Percentiles rank a stretch among this genome's conserved stretches.
These are phyloP conservation scores for Epichloe sp. DNA, from an alignment of 2,329 filamentous ascomycete genomes.

Conservation along the genomic window DNA sequence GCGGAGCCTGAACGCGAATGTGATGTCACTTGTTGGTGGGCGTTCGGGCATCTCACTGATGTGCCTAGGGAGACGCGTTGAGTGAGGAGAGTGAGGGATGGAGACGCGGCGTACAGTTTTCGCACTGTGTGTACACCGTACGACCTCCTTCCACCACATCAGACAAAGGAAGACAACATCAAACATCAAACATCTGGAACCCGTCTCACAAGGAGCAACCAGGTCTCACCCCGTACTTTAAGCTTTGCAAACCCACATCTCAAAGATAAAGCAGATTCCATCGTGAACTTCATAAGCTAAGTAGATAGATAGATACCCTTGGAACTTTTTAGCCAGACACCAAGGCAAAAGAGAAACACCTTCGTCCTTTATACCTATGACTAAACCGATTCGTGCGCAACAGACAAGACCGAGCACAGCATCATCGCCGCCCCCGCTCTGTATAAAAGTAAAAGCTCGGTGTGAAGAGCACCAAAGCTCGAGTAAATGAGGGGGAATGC, in stretches of 20 bases:
- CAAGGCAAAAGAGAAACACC: not conserved
- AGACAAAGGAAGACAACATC: no score
- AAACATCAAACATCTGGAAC: no score
- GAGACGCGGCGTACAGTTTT: not conserved
- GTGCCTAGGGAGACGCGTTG: not conserved
- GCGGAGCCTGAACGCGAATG: not conserved
- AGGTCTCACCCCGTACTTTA: not conserved
- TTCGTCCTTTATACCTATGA: not conserved
- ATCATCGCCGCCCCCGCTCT: not conserved
- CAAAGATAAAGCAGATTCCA: not conserved
- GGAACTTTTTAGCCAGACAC: not conserved
- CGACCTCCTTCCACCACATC: not conserved
- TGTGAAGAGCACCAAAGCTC: not conserved
- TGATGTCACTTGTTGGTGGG: not conserved
- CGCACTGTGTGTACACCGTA: not conserved
- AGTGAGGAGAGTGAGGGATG: not conserved
- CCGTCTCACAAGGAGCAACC: no score
- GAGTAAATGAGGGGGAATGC: not conserved
- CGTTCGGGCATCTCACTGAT: no score
- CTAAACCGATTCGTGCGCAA: constrained; percentile 1
- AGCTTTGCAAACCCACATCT: not conserved
- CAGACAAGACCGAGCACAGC: constrained; percentile 10
- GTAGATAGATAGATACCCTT: not conserved
- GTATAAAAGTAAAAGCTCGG: not conserved
- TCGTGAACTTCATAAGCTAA: constrained; percentile 7